Percentiles rank a stretch among this genome's conserved stretches.
Conservation (phyloP, 257 asterid genomes). For the Solanum bulbocastanum region DNA sequence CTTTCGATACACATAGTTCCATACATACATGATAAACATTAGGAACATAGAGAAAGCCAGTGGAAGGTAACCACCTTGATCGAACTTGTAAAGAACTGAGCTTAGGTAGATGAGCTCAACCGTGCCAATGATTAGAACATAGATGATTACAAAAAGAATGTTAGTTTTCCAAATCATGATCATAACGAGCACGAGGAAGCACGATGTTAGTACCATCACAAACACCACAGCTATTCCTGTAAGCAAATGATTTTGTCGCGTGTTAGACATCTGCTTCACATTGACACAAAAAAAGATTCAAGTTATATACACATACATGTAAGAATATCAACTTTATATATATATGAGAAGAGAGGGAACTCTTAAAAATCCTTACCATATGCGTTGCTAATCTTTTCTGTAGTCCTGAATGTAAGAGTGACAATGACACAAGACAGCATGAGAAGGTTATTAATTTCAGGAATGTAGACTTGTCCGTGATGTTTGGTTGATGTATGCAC, state of each 20-base stretch:
- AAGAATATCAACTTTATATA: background rate
- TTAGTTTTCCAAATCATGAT: slow-evolving; percentile 56
- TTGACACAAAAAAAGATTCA: background rate
- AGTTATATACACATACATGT: background rate
- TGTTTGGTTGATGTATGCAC: slow-evolving; percentile 40
- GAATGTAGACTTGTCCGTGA: slow-evolving; percentile 44
- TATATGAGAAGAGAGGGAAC: background rate
- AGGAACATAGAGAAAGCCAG: slow-evolving; percentile 30
- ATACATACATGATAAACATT: slow-evolving; percentile 33
- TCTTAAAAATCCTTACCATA: slow-evolving; percentile 22
- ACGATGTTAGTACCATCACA: slow-evolving; percentile 47
- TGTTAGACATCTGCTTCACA: background rate
- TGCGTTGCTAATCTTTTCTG: slow-evolving; percentile 39
- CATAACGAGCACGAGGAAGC: slow-evolving; percentile 41
- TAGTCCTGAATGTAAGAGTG: slow-evolving; percentile 33
- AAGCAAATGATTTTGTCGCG: background rate
- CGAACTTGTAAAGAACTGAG: slow-evolving; percentile 43
- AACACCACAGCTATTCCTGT: slow-evolving; percentile 54
- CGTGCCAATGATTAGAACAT: slow-evolving; percentile 17
- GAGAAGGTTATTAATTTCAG: slow-evolving; percentile 39
- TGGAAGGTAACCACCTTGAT: slow-evolving; percentile 47
- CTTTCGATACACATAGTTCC: slow-evolving; percentile 39
- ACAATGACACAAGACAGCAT: slow-evolving; percentile 44
- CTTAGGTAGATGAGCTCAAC: slow-evolving; percentile 36
- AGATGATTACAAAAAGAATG: slow-evolving; percentile 18